Conservation (phyloP, 2,329 filamentous ascomycete genomes). For the Pestalotiopsis sp. region DNA sequence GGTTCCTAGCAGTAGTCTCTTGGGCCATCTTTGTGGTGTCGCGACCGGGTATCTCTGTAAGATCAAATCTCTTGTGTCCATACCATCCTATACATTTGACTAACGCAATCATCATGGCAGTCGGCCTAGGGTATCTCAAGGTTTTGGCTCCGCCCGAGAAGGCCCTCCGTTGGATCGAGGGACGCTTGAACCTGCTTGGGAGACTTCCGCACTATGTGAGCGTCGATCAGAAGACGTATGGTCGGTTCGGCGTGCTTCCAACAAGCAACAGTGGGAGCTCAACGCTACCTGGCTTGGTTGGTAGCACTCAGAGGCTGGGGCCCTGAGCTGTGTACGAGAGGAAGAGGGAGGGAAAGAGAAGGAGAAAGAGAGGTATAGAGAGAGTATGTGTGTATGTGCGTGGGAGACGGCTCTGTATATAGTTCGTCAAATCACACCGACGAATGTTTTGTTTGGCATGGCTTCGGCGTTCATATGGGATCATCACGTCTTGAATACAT, state of each 20-base stretch:
- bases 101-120: constrained; percentile 42
- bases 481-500: neutral
- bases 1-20: constrained; percentile 77
- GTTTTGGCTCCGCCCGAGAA: constrained; percentile 89
- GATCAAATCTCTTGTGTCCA: constrained; percentile 28
- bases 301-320: constrained; percentile 68
- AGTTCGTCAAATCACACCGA: neutral
- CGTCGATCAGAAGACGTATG: constrained; percentile 94
- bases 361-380: too few species aligned
- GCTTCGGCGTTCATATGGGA: constrained; percentile 15
- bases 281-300: constrained; percentile 60
- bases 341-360: too few species aligned
- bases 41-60: constrained; percentile 82
- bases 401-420: neutral
- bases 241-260: constrained; percentile 86
- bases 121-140: constrained; percentile 85
- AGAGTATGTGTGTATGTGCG: too few species aligned
- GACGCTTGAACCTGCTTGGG: constrained; percentile 81
- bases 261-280: constrained; percentile 45
- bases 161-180: constrained; percentile 84
- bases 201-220: constrained; percentile 90
- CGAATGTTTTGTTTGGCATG: constrained; percentile 8
- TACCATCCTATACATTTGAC: constrained; percentile 21
- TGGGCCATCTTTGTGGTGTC: constrained; percentile 87
- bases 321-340: constrained; percentile 43